These are phyloP conservation scores for Trichoderma hamatum DNA, from an alignment of 2,329 filamentous ascomycete genomes.

Conservation along the genomic window DNA sequence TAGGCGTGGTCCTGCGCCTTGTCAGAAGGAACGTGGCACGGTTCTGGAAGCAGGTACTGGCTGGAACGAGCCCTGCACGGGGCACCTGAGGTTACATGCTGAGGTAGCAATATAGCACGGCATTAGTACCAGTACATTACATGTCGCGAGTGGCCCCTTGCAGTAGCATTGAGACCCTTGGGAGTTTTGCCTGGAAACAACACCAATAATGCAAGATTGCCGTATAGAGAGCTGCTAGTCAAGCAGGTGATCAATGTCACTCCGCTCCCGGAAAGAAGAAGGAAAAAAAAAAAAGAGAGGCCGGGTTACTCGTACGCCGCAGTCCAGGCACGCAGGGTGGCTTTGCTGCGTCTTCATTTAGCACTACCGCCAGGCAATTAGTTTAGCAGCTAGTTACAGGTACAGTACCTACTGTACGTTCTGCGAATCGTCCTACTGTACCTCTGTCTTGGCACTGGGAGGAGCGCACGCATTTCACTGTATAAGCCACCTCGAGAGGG, in stretches of 20 bases:
- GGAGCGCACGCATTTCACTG: not conserved
- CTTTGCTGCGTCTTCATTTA: not conserved
- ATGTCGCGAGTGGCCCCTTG: not conserved
- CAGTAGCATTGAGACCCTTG: not conserved
- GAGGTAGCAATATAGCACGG: not conserved
- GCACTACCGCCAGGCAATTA: not conserved
- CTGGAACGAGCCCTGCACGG: conserved; percentile 9
- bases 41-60: conserved; percentile 17
- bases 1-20: not conserved
- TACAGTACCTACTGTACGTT: not conserved
- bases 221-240: not conserved
- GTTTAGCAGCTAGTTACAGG: too few relatives aligned
- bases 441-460: not conserved
- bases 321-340: too few relatives aligned
- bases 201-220: not conserved
- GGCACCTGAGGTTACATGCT: conserved; percentile 1
- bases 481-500: not conserved
- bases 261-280: too few relatives aligned
- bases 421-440: not conserved
- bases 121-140: not conserved
- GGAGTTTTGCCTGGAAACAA: not conserved
- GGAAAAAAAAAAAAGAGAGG: not conserved
- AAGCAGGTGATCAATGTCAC: not conserved
- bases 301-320: too few relatives aligned
- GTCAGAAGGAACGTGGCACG: conserved; percentile 20